Evolutionary conservation across 2,329 filamentous ascomycete genomes (phyloP).

Genomic region (Onygenales sp.): DNA sequence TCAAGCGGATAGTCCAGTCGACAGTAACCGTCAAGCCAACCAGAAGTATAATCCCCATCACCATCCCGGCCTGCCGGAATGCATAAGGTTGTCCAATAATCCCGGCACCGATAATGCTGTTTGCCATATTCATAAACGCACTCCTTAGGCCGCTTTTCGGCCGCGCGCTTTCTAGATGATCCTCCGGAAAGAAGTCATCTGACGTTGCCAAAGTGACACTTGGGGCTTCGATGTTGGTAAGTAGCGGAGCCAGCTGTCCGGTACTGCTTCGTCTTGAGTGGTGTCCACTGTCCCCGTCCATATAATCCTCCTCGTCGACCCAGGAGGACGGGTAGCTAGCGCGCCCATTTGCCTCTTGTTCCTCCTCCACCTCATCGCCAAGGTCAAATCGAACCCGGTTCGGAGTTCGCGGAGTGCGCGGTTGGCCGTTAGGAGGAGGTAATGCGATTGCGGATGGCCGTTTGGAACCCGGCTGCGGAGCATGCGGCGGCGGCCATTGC

Average conservation of each 20-base stretch:
- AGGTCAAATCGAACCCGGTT: constrained; percentile 68
- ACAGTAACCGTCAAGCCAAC: constrained; percentile 71
- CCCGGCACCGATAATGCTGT: constrained; percentile 79
- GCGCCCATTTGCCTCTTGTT: constrained; percentile 25
- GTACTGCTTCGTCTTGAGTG: constrained; percentile 29
- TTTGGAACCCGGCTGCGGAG: constrained; percentile 14
- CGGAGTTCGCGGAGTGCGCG: constrained; percentile 56
- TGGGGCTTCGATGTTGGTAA: constrained; percentile 77
- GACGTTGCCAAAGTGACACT: constrained; percentile 61
- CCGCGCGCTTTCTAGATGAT: constrained; percentile 52
- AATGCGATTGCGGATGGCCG: constrained; percentile 35
- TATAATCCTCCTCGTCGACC: constrained; percentile 54
- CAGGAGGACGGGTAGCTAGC: constrained; percentile 22
- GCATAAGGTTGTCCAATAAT: constrained; percentile 87
- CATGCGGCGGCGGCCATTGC: constrained; percentile 13
- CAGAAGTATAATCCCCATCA: constrained; percentile 69
- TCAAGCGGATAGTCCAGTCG: constrained; percentile 96
- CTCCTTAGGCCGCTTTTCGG: constrained; percentile 78
- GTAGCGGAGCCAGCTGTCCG: constrained; percentile 54
- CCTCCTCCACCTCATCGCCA: constrained; percentile 21
- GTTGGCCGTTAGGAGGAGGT: constrained; percentile 29
- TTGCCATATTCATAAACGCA: constrained; percentile 99
- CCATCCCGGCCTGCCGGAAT: constrained; percentile 81
- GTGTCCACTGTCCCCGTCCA: constrained; percentile 31
- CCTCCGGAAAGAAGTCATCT: constrained; percentile 48